Evolutionary conservation across 139 green algal genomes (phyloP).

Genomic region (Micractinium sp.): DNA sequence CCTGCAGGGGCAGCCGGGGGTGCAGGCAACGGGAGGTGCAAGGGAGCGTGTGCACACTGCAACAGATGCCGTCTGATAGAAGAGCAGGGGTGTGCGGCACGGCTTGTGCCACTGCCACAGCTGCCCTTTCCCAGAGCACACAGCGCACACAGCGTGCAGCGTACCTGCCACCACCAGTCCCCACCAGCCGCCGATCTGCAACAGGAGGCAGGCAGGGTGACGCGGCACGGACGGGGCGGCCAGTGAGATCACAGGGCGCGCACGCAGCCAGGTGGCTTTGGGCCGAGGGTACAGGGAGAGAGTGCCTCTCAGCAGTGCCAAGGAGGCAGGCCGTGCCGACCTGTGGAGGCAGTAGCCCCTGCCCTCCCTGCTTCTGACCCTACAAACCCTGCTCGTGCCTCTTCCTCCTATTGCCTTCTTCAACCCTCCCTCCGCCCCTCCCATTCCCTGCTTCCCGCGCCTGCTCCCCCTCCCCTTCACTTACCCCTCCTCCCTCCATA

Average conservation of each 20-base stretch:
- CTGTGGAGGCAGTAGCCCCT: too few relatives aligned
- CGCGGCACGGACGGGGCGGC: not conserved
- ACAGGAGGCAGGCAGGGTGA: not conserved
- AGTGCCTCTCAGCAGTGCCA: too few relatives aligned
- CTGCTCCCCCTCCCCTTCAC: too few relatives aligned
- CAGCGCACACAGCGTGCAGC: not conserved
- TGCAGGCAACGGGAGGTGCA: not conserved
- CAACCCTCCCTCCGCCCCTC: too few relatives aligned
- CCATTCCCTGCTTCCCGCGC: too few relatives aligned
- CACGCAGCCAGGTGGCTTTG: too few relatives aligned
- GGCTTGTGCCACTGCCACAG: not conserved
- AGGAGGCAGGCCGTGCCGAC: too few relatives aligned
- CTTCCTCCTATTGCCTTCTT: too few relatives aligned
- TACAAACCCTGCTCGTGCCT: too few relatives aligned
- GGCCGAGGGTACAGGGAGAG: not conserved
- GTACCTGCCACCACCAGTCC: slow-evolving; percentile 36
- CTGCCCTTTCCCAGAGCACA: not conserved
- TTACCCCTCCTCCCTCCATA: too few relatives aligned
- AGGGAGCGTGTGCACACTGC: not conserved
- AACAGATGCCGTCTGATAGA: not conserved
- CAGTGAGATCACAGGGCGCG: not conserved
- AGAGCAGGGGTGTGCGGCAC: too few relatives aligned
- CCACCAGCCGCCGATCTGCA: slow-evolving; percentile 34
- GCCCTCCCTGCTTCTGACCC: too few relatives aligned
- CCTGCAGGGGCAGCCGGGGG: not conserved